Conservation (phyloP, 768 basidiomycete genomes). For the Mycena chlorophos region DNA sequence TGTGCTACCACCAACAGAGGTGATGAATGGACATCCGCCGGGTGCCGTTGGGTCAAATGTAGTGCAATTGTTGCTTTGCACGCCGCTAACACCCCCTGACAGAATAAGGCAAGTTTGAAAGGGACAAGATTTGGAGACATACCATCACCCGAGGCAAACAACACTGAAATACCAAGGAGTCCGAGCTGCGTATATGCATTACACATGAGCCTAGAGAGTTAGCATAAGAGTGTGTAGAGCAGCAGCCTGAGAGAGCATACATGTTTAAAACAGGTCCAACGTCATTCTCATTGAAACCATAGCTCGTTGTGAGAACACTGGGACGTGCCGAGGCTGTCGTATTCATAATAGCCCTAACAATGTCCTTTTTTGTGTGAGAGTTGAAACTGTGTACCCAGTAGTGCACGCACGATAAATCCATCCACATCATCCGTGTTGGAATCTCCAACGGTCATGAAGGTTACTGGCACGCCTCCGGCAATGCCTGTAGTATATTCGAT, state of each 20-base stretch:
- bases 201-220: conserved; percentile 25
- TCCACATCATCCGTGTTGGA: not conserved
- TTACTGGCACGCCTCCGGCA: conserved; percentile 36
- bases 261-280: conserved; percentile 32
- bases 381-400: not conserved
- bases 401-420: conserved; percentile 14
- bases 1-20: conserved; percentile 47
- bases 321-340: conserved; percentile 36
- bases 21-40: conserved; percentile 40
- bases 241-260: conserved; percentile 37
- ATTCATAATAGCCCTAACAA: conserved; percentile 9
- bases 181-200: conserved; percentile 36
- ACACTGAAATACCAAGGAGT: conserved; percentile 36
- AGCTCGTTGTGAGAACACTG: conserved; percentile 39
- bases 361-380: too few relatives aligned
- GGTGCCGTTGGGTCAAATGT: conserved; percentile 35
- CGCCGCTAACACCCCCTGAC: conserved; percentile 15
- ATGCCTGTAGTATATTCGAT: conserved; percentile 41
- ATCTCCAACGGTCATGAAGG: conserved; percentile 18
- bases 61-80: conserved; percentile 32
- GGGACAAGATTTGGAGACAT: conserved; percentile 34
- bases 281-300: conserved; percentile 41
- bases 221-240: not conserved
- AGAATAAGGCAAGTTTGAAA: conserved; percentile 4
- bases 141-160: conserved; percentile 42